Evolutionary conservation across 225 moss, liverwort and hornwort genomes (phyloP), one percentile per base, ranked within the genome.

Genomic region (Polytrichum formosum): DNA sequence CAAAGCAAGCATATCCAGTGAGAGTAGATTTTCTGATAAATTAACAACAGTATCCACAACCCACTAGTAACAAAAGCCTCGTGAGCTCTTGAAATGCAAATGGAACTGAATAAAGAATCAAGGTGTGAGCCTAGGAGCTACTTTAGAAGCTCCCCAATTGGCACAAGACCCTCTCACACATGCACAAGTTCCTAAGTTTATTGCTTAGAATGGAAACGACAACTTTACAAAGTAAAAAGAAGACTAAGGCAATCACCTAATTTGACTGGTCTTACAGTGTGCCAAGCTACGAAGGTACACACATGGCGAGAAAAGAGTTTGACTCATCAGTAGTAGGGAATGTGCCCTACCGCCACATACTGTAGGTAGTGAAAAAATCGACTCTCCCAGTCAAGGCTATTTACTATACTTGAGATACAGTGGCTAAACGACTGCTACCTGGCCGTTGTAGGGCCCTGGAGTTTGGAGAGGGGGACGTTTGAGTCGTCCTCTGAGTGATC

Each of bases 401-500:
- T 7, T 26, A n/a, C 71, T 83, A 69, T 17, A 83, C 73, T 78
- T 78, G 80, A 17, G 80, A 74, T 66, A 60, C 80, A 53, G 82
- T 71, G 16, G 78, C 83, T 66, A 86, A 68, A 33, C 80, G 78
- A 67, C 85, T 84, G 67, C 75, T 82, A 58, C 82, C 88, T 65
- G 78, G 63, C 58, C 88, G 80, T 65, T 80, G 85, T 30, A 67
- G 73, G 18, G 82, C 77, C 70, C 77, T 88, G 22, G 84, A 84
- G 56, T 78, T 85, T 7, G 86, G 86, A 63, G 86, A 86, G 18
- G 83, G 83, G 27, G 86, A 80, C 76, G 67, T 71, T 62, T 80
- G 77, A 71, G 69, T 31, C 7, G 76, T 60, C 68, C 81, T 77
- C 31, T 81, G 86, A 61, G 74, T 71, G 66, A 78, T 80, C 82